phyloP scores from a whole-genome alignment of 1,139 yeast species.

The Saccharomycopsis phalli region DNA sequence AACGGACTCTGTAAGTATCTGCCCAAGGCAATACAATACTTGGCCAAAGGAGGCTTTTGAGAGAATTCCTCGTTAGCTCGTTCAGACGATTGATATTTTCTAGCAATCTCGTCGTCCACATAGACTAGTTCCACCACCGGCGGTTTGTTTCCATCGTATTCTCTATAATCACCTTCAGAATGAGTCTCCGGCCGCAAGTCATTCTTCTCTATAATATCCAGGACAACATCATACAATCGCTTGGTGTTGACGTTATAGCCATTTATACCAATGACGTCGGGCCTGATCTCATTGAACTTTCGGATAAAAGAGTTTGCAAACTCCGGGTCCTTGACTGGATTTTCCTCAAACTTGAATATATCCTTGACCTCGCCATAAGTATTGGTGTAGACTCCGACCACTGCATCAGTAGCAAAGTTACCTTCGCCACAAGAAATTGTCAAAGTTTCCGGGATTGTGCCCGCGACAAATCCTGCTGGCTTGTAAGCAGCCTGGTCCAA shows the following conservation, averaged over 20 bases:
- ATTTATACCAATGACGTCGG: slow-evolving; percentile 85
- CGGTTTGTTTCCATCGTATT: slow-evolving; percentile 24
- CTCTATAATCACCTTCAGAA: slow-evolving; percentile 21
- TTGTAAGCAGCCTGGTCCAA: slow-evolving; percentile 91
- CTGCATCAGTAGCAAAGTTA: slow-evolving; percentile 71
- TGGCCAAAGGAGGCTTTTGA: slow-evolving; percentile 76
- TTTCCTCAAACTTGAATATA: slow-evolving; percentile 67
- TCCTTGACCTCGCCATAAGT: slow-evolving; percentile 76
- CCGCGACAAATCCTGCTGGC: slow-evolving; percentile 67
- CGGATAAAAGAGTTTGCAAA: slow-evolving; percentile 57
- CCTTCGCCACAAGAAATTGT: slow-evolving; percentile 85
- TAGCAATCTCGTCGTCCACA: slow-evolving; percentile 91
- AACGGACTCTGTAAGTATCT: slow-evolving; percentile 88
- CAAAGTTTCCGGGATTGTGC: slow-evolving; percentile 77
- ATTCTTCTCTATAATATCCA: slow-evolving; percentile 49
- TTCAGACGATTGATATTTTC: slow-evolving; percentile 73
- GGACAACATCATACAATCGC: slow-evolving; percentile 48
- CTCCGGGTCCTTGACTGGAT: slow-evolving; percentile 43
- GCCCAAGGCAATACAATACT: slow-evolving; percentile 83
- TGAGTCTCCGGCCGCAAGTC: slow-evolving; percentile 31
- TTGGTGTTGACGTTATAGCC: slow-evolving; percentile 77
- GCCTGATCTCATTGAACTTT: slow-evolving; percentile 43
- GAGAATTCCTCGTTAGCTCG: slow-evolving; percentile 75
- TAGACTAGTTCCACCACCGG: slow-evolving; percentile 55
- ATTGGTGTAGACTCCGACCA: slow-evolving; percentile 69